Evolutionary conservation across 2,329 filamentous ascomycete genomes (phyloP).

Genomic region (Colletotrichum sansevieriae): DNA sequence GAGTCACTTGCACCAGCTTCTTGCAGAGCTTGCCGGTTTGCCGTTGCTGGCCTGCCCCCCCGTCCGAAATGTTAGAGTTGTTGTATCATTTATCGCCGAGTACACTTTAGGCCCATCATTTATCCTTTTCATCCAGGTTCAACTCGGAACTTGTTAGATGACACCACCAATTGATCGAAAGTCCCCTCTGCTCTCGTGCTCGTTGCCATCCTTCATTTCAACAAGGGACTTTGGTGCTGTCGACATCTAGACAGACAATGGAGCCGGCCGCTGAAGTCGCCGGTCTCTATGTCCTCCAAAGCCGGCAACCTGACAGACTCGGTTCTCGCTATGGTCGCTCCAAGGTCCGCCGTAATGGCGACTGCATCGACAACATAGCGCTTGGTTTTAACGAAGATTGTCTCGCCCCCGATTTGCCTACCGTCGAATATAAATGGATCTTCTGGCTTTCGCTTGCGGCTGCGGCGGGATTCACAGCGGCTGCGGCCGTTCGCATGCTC

Average conservation of each 20-base stretch:
- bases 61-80: too few species aligned
- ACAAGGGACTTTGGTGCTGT: neutral
- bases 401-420: neutral
- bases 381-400: neutral
- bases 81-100: too few species aligned
- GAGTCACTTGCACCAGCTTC: too few species aligned
- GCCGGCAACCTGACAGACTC: too few species aligned
- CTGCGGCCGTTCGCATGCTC: neutral
- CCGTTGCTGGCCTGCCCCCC: too few species aligned
- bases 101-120: too few species aligned
- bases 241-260: neutral
- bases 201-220: neutral
- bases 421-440: neutral
- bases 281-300: too few species aligned
- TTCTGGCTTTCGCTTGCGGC: neutral
- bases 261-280: neutral
- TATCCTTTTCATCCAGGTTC: too few species aligned
- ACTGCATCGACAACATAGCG: neutral
- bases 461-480: neutral
- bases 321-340: neutral
- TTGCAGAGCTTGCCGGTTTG: too few species aligned
- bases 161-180: too few species aligned
- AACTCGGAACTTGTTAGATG: too few species aligned
- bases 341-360: neutral
- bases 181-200: too few species aligned